Evolutionary conservation across 2,329 filamentous ascomycete species (phyloP).

Genomic region (Microcera coccophila): DNA sequence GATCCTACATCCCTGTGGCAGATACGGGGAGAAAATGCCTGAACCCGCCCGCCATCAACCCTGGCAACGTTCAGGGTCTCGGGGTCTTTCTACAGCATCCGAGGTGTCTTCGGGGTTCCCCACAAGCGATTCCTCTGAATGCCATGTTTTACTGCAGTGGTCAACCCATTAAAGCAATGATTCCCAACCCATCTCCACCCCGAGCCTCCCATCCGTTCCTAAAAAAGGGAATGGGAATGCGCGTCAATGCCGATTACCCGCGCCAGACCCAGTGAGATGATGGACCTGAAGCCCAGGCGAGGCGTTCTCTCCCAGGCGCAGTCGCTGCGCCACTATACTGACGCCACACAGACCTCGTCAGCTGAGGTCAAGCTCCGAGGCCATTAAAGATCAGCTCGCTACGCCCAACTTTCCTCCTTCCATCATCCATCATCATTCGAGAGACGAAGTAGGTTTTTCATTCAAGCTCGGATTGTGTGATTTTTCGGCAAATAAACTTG

Average conservation of each 20-base stretch:
- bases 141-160: no score
- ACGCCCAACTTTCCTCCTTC: not conserved
- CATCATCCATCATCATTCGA: not conserved
- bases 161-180: no score
- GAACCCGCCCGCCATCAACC: no score
- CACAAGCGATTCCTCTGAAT: no score
- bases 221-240: not conserved
- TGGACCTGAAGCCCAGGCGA: not conserved
- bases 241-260: not conserved
- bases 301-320: not conserved
- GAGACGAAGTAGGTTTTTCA: no score
- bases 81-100: no score
- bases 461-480: not conserved
- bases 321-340: not conserved
- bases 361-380: not conserved
- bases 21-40: constrained; percentile 13
- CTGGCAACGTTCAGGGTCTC: no score
- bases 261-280: not conserved
- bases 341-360: not conserved
- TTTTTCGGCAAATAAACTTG: not conserved
- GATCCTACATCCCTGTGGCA: constrained; percentile 9
- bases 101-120: no score
- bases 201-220: no score
- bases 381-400: not conserved
- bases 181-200: no score